These are phyloP conservation scores for Apiospora phragmitis DNA, from an alignment of 2,329 filamentous ascomycete genomes.

Conservation along the genomic window DNA sequence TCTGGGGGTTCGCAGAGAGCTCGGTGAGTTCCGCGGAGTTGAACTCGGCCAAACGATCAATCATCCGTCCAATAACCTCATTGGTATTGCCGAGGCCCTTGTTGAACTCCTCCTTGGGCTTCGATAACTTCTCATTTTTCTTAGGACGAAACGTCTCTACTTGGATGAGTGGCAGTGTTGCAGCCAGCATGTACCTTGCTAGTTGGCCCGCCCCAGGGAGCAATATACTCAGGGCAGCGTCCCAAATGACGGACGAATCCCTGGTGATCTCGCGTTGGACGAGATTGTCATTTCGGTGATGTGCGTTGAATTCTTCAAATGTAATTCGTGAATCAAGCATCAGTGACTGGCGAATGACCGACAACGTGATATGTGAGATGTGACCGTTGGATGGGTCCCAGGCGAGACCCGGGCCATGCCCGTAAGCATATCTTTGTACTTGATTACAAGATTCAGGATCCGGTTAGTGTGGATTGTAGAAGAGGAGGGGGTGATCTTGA, in stretches of 20 bases:
- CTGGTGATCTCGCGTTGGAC: slow-evolving; percentile 69
- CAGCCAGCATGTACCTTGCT: slow-evolving; percentile 72
- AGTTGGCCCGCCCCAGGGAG: slow-evolving; percentile 67
- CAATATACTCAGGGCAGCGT: slow-evolving; percentile 69
- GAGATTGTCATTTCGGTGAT: slow-evolving; percentile 50
- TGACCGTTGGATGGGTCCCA: slow-evolving; percentile 49
- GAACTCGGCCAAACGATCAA: slow-evolving; percentile 80
- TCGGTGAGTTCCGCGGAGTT: slow-evolving; percentile 65
- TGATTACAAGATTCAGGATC: slow-evolving; percentile 64
- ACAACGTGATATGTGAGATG: slow-evolving; percentile 56
- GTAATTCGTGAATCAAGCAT: slow-evolving; percentile 72
- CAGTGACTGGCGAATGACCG: slow-evolving; percentile 67
- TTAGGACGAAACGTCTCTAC: slow-evolving; percentile 70
- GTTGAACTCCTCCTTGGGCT: slow-evolving; percentile 72
- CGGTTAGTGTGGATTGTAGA: slow-evolving; percentile 64
- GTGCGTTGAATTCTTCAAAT: slow-evolving; percentile 65
- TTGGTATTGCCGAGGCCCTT: slow-evolving; percentile 58
- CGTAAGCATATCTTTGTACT: slow-evolving; percentile 61
- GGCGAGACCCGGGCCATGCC: slow-evolving; percentile 50
- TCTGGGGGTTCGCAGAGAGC: slow-evolving; percentile 67
- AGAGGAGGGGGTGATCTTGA: slow-evolving; percentile 47
- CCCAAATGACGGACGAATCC: slow-evolving; percentile 77
- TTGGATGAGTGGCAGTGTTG: slow-evolving; percentile 68
- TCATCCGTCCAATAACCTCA: slow-evolving; percentile 67
- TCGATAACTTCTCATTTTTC: slow-evolving; percentile 44